These are phyloP conservation scores for Panicum virgatum DNA, from an alignment of 202 grass and related monocot genomes.

Conservation along the genomic window DNA sequence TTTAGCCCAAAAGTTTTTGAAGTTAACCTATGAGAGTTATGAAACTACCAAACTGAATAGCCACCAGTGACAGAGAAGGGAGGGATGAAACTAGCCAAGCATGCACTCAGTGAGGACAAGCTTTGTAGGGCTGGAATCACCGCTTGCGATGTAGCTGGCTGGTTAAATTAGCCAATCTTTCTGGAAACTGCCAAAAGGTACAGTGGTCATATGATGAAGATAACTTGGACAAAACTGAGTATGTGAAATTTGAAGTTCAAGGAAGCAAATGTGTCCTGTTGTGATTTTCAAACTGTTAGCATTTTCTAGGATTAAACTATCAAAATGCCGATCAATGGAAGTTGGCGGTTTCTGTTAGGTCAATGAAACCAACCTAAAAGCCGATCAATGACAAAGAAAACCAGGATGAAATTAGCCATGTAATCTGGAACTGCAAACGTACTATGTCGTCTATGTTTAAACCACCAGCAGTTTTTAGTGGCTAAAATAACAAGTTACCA, in stretches of 20 bases:
- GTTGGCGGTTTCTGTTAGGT: conserved; percentile 26
- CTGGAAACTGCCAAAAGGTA: conserved; percentile 5
- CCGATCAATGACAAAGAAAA: conserved; percentile 42
- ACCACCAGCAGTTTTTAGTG: conserved; percentile 42
- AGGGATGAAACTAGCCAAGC: conserved; percentile 3
- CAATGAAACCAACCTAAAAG: conserved; percentile 51
- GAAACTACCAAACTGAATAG: conserved; percentile 16
- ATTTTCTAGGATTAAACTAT: conserved; percentile 45
- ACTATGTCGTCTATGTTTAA: conserved; percentile 40
- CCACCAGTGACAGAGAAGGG: conserved; percentile 4
- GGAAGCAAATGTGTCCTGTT: conserved; percentile 18
- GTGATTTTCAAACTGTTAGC: conserved; percentile 35
- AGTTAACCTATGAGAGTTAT: conserved; percentile 22
- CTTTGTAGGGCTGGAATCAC: background rate
- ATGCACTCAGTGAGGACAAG: background rate
- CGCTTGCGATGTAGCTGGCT: conserved; percentile 5
- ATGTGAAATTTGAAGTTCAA: conserved; percentile 36
- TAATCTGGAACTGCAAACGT: conserved; percentile 28
- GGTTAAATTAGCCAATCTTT: conserved; percentile 23
- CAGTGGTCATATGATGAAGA: conserved; percentile 38
- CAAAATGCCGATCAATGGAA: conserved; percentile 27
- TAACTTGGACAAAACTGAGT: conserved; percentile 25
- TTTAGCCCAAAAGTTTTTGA: background rate
- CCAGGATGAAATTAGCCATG: conserved; percentile 42
- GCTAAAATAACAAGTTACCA: conserved; percentile 38